Evolutionary conservation across 108 stramenopile genomes (phyloP), one percentile per base, ranked within the genome.

Genomic region (Schizochytrium sp.): DNA sequence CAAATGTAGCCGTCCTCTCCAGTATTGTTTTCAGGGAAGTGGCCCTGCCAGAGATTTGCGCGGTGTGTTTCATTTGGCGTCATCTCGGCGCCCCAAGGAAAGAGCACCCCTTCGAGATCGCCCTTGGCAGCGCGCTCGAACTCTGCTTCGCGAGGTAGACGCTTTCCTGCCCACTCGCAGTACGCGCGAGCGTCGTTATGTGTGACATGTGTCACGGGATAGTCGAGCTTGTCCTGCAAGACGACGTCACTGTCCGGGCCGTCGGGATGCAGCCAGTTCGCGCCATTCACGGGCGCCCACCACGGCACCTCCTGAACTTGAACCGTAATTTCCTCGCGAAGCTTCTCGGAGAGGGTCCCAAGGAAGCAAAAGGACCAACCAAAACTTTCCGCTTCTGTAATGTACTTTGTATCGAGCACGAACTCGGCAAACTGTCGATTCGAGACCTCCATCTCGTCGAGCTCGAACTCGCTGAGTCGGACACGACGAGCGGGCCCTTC

Each of bases 361-460:
- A 91, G 60, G 83, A 92, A 92, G 8, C 92, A 92, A 60, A 93
- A 93, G 60, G 92, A 91, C 92, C 93, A 92, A 5, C 93, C 93
- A 57, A 89, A 92, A 5, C 51, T 72, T 51, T 93, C 93, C 25
- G 91, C 83, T 41, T 92, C 91, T 3, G 93, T 92, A 18, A 60
- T 43, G 58, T 91, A 89, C 58, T 95, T 95, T 3, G 96, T 96
- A n/a, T 95, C 94, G 57, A 92, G 88, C 8, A 98, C 97, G 88
- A 98, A 98, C 71, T 96, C 94, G 58, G 93, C 95, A 93, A 97
- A 98, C 69, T 96, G 95, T 72, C 95, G 94, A 89, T 97, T 97
- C 5, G 96, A 95, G 16, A 97, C 96, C 29, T 91, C 91, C 41
- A 92, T 92, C 53, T 88, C 94, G 88, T 97, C 97, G 25, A 97